phyloP scores from a whole-genome alignment of 352 stramenopile genomes.

The Phytophthora parvispora region DNA sequence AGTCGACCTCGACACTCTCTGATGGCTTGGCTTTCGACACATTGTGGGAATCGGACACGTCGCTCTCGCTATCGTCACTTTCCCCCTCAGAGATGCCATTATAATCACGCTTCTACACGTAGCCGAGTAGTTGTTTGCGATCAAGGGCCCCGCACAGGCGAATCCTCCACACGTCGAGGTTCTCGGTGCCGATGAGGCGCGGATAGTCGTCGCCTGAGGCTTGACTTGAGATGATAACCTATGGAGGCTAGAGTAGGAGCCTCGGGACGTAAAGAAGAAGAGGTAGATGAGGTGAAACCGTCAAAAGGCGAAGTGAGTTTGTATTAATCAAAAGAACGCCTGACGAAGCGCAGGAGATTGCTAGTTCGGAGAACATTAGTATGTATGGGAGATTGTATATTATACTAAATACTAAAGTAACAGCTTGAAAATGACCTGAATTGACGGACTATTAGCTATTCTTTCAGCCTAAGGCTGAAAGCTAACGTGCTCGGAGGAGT shows the following conservation, averaged over 20 bases:
- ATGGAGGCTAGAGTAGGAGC: not conserved
- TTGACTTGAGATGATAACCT: constrained; percentile 25
- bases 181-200: constrained; percentile 10
- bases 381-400: not conserved
- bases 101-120: constrained; percentile 19
- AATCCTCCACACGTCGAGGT: constrained; percentile 21
- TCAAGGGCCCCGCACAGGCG: constrained; percentile 8
- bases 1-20: not conserved
- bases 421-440: not conserved
- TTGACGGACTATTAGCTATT: not conserved
- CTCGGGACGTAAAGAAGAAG: too few species aligned
- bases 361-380: not conserved
- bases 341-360: not conserved
- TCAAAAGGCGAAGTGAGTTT: not conserved
- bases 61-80: not conserved
- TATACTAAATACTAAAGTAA: not conserved
- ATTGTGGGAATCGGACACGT: constrained; percentile 5
- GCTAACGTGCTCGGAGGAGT: too few species aligned
- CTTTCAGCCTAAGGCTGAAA: too few species aligned
- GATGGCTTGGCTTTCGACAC: not conserved
- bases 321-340: too few species aligned
- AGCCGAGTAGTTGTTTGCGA: constrained; percentile 26
- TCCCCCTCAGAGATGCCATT: constrained; percentile 5
- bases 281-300: not conserved
- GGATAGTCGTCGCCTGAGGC: constrained; percentile 24